Evolutionary conservation across 1,139 yeast species (phyloP), one percentile per base, ranked within the genome.

Genomic region (Yamadazyma pseudoaaseri): DNA sequence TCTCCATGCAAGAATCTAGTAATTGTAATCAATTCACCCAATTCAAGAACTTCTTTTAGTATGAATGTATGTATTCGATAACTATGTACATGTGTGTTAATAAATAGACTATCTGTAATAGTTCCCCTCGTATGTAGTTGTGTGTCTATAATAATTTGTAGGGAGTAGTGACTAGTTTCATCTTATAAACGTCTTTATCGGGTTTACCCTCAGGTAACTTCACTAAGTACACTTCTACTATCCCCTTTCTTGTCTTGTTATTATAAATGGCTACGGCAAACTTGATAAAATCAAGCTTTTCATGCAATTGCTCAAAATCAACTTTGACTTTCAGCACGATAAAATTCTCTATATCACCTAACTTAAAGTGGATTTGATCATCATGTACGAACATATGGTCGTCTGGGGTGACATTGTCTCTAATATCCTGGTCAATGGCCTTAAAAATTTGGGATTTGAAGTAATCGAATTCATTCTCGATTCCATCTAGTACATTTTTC

Each of bases 401-500:
- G 35, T 60, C 53, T 13, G 53, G 56, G 10, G 48, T 50, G 4
- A 56, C 43, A 29, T 45, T 43, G 25, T 58, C 58, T 3, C 51
- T 41, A 2, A 67, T 51, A 15, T 58, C 41, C 20, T 44, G 34
- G 26, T 60, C 64, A 1, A 58, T 45, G 2, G 56, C 22, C 11
- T 59, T 57, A 3, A 59, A 33, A 3, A 65, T 40, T 37, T 68
- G 67, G 9, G 39, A 30, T 32, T 50, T 55, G 37, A 67, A 60
- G 34, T 58, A 58, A 37, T 65, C 72, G 42, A 49, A 68, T 42
- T 64, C 63, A 41, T 51, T 63, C 9, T 69, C 72, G 17, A 68
- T 53, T 3, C 70, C 72, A n/a, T 49, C 38, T 9, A 59, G 20
- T 4, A 62, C 65, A 38, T 61, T 59, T 17, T 50, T 45, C 8